These are phyloP conservation scores for Abortiporus biennis DNA, from an alignment of 1,284 basidiomycete species.

Conservation along the genomic window DNA sequence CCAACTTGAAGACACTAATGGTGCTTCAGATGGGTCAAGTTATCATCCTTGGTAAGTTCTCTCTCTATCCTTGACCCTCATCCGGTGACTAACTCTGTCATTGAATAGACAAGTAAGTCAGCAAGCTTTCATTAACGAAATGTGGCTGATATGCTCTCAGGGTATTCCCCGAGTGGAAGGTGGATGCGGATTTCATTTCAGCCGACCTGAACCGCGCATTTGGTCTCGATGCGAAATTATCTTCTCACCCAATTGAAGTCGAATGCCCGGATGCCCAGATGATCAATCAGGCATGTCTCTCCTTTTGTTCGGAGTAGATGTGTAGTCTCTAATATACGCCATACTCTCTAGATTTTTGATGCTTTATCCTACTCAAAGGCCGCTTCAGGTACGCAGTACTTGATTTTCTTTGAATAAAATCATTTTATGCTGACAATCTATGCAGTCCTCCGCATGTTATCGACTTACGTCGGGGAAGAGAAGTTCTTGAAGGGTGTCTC, in stretches of 20 bases:
- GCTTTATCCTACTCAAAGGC: constrained; percentile 84
- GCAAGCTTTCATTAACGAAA: constrained; percentile 5
- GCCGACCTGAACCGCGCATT: constrained; percentile 64
- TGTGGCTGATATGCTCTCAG: constrained; percentile 27
- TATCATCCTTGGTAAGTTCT: constrained; percentile 69
- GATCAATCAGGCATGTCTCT: constrained; percentile 61
- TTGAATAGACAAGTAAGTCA: constrained; percentile 44
- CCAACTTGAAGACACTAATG: not conserved
- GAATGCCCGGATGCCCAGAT: constrained; percentile 84
- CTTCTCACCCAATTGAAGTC: constrained; percentile 95
- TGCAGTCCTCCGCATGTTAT: constrained; percentile 88
- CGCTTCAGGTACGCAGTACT: constrained; percentile 51
- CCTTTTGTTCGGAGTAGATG: not conserved
- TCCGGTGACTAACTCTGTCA: constrained; percentile 2
- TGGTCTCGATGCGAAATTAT: constrained; percentile 81
- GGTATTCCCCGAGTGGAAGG: constrained; percentile 74
- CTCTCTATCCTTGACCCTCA: constrained; percentile 1
- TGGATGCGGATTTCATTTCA: constrained; percentile 65
- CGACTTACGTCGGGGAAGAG: constrained; percentile 85
- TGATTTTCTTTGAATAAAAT: not conserved
- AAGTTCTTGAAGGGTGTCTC: constrained; percentile 85
- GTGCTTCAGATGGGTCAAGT: constrained; percentile 90
- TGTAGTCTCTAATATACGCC: constrained; percentile 1
- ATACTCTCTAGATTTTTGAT: constrained; percentile 70
- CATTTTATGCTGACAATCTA: constrained; percentile 6